Conservation (phyloP, 345 rosid genomes). For the Angophora floribunda region DNA sequence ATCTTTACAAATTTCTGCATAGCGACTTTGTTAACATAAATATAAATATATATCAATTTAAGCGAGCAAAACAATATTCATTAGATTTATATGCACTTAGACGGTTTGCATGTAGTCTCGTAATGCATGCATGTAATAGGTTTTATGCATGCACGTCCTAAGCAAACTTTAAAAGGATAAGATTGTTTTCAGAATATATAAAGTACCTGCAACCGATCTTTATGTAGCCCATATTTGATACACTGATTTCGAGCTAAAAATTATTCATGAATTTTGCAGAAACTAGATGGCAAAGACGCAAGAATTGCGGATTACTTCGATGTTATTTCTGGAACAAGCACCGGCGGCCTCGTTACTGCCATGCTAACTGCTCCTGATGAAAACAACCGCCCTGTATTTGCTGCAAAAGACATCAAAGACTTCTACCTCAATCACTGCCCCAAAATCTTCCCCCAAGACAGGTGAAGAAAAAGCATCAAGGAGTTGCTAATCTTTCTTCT, state of each 20-base stretch:
- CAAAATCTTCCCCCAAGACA: conserved; percentile 15
- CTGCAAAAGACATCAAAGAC: conserved; percentile 25
- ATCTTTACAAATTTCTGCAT: neutral
- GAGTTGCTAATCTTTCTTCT: neutral
- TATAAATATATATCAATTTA: neutral
- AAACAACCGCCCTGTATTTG: conserved; percentile 21
- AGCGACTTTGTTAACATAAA: neutral
- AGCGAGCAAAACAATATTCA: neutral
- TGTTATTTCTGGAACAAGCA: conserved; percentile 28
- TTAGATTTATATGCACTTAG: neutral
- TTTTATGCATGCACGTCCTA: neutral
- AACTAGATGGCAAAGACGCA: conserved; percentile 23
- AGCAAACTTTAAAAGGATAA: conserved; percentile 6
- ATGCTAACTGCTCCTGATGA: conserved; percentile 26
- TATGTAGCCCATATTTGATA: neutral
- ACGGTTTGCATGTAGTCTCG: neutral
- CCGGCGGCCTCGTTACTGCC: conserved; percentile 32
- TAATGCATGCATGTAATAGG: neutral
- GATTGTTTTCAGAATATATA: neutral
- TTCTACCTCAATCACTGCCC: conserved; percentile 14
- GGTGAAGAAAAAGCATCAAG: neutral
- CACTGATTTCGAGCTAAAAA: neutral
- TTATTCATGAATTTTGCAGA: neutral
- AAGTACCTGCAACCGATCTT: neutral
- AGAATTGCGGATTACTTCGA: conserved; percentile 32